Conservation (phyloP, 1,284 basidiomycete species). For the Ustilago loliicola region DNA sequence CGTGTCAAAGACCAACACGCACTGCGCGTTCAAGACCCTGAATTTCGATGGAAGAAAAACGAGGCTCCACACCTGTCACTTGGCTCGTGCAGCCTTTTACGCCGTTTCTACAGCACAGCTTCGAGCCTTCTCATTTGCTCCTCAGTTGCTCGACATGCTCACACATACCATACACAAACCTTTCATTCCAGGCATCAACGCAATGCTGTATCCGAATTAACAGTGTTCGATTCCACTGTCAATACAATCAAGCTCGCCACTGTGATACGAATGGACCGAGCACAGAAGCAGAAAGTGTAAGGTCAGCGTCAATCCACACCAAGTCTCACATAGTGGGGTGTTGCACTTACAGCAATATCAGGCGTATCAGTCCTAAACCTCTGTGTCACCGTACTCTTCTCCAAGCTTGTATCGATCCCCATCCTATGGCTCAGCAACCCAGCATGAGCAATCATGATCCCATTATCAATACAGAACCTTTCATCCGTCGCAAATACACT, state of each 20-base stretch:
- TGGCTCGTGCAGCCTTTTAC: constrained; percentile 33
- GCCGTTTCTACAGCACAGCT: too few relatives aligned
- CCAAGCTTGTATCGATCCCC: constrained; percentile 74
- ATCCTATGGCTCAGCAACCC: constrained; percentile 91
- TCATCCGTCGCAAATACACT: constrained; percentile 96
- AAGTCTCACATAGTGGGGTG: too few relatives aligned
- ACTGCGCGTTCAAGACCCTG: constrained; percentile 32
- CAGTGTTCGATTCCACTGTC: not conserved
- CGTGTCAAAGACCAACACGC: constrained; percentile 22
- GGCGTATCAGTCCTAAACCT: constrained; percentile 68
- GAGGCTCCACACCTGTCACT: not conserved
- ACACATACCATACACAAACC: constrained; percentile 9
- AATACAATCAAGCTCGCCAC: constrained; percentile 29
- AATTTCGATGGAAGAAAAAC: not conserved
- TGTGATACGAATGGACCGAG: too few relatives aligned
- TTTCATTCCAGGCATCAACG: not conserved
- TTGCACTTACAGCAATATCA: constrained; percentile 50
- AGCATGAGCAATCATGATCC: constrained; percentile 99
- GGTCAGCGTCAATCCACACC: not conserved
- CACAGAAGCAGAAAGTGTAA: not conserved
- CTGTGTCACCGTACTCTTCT: constrained; percentile 68
- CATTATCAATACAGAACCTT: constrained; percentile 98
- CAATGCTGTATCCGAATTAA: not conserved
- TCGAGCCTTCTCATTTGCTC: not conserved
- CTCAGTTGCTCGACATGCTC: not conserved